Base-by-base conservation (phyloP, 345 rosid species). In the Hypericum androsaemum region DNA sequence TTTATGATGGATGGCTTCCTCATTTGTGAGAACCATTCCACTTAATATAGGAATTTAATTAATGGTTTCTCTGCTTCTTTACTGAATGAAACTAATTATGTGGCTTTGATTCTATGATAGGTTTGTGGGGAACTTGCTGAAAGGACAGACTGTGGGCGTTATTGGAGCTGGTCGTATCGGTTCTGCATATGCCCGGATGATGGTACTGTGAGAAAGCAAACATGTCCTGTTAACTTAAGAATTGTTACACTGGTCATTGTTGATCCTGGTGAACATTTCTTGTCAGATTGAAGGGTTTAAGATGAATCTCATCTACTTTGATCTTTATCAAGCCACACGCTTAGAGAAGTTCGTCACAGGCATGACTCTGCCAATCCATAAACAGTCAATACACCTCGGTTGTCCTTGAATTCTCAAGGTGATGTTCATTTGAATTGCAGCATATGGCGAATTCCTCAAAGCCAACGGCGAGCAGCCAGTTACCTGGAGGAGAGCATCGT, bases 151-250 rank as follows among this genome's bases (percentile, higher is more conserved):
- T 48, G 88, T 92, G 56, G 98, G 96, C 60, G 98, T 92, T 50
- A 88, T 92, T 65, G 98, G 98, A 53, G 96, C 96, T 54, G 96
- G 98, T 57, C 95, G 95, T 54, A 90, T 90, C n/a, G 98, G 96
- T 45, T 90, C 96, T 51, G 95, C 98, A 13, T 92, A 92, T 61
- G 96, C 96, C 41, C 80, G 95, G 72, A 92, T 88, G 95, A 92
- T 92, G 98, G 98, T 88, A 74, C 58, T 16, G 8, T 47, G n/a
- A n/a, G n/a, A n/a, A n/a, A n/a, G n/a, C 50, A n/a, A n/a, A n/a
- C n/a, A n/a, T 40, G n/a, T n/a, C n/a, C n/a, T n/a, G n/a, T n/a
- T n/a, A n/a, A n/a, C 32, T 22, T 22, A 22, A 22, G 32, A 22
- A 22, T 1, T 22, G 32, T 1, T 22, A 22, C 4, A 3, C 32